Evolutionary conservation across 2,329 filamentous ascomycete species (phyloP), one percentile per base, ranked within the genome.

Genomic region (Monilinia fructigena): DNA sequence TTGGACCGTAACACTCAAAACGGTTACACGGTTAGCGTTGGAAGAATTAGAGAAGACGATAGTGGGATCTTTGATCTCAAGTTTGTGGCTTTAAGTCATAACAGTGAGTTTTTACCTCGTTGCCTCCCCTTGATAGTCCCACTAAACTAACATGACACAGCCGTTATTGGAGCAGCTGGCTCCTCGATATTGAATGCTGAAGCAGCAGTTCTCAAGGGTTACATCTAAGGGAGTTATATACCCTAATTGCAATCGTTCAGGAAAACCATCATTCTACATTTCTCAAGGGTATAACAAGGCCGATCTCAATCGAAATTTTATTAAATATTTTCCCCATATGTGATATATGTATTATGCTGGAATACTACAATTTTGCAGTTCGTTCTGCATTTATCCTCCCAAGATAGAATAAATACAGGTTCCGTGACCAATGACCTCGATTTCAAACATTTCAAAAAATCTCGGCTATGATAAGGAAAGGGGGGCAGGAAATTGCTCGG

Each of bases 161-260:
- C 94, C 69, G 90, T 99, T 66, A 94, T 99, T 77, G 94, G 94
- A 71, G 95, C 95, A 42, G 93, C 94, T n/a, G 95, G 95, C 14
- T 96, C 92, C 2, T 96, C 92, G 42, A 97, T 98, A 79, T 79
- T 98, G 73, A 98, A 98, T 75, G 93, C 93, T 38, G 94, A 97
- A 78, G 92, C 93, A 38, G 92, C 93, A 31, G 88, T 97, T 14
- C 85, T 97, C 71, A 96, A 96, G 82, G 94, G 93, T 6, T 92
- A 89, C 75, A 83, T 61, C n/a, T 61, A 61, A 38, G n/a, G 58
- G 28, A n/a, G 8, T 50, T 35, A 50, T 50, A 60, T 60, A 60
- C 45, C 45, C 45, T 4, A 35, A 35, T 35, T 35, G 31, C 31
- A 38, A 23, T 40, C 35, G 42, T 61, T 50, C 8, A 38, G 38